Conservation (phyloP, 1,284 basidiomycete genomes). For the Gymnopus androsaceus region DNA sequence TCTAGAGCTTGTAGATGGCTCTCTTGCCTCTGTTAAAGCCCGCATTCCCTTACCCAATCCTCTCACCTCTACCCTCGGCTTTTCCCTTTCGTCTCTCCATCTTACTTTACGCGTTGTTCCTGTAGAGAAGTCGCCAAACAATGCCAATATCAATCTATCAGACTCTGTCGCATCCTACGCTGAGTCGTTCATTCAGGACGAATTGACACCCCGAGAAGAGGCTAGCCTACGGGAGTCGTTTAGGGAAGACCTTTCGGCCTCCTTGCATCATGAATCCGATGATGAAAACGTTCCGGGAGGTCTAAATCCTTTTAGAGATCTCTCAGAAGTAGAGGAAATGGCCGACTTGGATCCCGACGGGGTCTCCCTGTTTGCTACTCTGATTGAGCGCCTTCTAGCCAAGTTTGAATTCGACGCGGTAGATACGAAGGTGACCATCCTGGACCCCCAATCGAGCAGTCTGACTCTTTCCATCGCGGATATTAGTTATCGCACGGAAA, state of each 20-base stretch:
- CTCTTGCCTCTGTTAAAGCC: conserved; percentile 72
- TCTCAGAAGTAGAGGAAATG: conserved; percentile 39
- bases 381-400: conserved; percentile 83
- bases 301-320: conserved; percentile 55
- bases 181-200: conserved; percentile 83
- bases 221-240: conserved; percentile 73
- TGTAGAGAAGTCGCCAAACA: conserved; percentile 21
- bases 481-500: conserved; percentile 57
- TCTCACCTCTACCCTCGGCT: conserved; percentile 67
- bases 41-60: conserved; percentile 79
- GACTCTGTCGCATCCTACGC: conserved; percentile 81
- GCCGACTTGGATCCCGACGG: conserved; percentile 65
- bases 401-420: conserved; percentile 78
- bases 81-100: conserved; percentile 64
- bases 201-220: conserved; percentile 74
- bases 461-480: conserved; percentile 61
- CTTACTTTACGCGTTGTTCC: conserved; percentile 60
- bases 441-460: conserved; percentile 63
- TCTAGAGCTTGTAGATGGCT: conserved; percentile 69
- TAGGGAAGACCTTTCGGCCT: conserved; percentile 40
- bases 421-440: conserved; percentile 67
- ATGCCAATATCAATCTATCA: conserved; percentile 52
- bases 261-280: conserved; percentile 28
- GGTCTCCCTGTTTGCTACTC: conserved; percentile 81
- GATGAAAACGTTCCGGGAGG: conserved; percentile 62